These are phyloP conservation scores for Saprolegnia parasitica DNA, from an alignment of 352 stramenopile species.

Conservation along the genomic window DNA sequence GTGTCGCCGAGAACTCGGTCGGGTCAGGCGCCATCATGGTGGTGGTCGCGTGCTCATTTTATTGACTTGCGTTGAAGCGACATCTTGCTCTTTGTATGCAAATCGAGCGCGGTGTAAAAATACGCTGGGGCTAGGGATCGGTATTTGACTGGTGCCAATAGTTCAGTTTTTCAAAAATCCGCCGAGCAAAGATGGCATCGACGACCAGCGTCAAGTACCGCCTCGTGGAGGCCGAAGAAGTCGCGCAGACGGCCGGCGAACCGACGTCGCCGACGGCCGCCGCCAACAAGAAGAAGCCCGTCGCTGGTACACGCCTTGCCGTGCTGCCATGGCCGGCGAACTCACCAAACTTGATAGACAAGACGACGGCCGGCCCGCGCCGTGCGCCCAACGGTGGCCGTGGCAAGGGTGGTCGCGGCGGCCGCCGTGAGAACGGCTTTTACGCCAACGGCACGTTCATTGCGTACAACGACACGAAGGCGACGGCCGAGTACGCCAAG, in stretches of 20 bases:
- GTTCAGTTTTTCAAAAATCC: not conserved
- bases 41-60: not conserved
- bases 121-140: conserved; percentile 22
- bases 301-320: not conserved
- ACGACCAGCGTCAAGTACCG: conserved; percentile 66
- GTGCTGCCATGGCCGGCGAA: not conserved
- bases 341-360: conserved; percentile 19
- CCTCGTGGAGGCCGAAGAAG: conserved; percentile 77
- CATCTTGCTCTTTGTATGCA: not conserved
- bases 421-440: conserved; percentile 37
- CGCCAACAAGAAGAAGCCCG: conserved; percentile 38
- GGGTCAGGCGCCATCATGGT: not conserved
- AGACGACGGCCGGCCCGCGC: conserved; percentile 26
- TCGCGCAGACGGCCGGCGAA: conserved; percentile 37
- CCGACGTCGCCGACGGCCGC: conserved; percentile 22
- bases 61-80: not conserved
- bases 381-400: conserved; percentile 24
- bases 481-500: conserved; percentile 78
- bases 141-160: conserved; percentile 28
- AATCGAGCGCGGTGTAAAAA: not conserved
- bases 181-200: not conserved
- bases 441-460: conserved; percentile 81
- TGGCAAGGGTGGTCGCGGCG: conserved; percentile 34
- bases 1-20: not conserved
- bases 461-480: conserved; percentile 54